phyloP scores from a whole-genome alignment of 2,329 filamentous ascomycete species.

The Xylaria sp. region DNA sequence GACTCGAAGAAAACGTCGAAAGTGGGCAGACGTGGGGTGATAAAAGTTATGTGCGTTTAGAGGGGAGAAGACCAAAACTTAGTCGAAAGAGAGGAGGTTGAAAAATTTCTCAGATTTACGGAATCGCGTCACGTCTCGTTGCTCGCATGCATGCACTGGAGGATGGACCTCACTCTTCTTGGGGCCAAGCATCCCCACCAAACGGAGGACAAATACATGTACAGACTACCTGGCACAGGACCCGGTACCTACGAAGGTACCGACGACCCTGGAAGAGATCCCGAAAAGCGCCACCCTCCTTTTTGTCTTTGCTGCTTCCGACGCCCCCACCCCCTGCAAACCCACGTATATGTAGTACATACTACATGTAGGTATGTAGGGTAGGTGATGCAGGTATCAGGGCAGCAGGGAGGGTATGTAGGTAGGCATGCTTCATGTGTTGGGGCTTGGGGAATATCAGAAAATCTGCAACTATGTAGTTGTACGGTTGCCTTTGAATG shows the following conservation, averaged over 20 bases:
- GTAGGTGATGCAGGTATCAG: too few species aligned
- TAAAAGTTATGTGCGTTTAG: not conserved
- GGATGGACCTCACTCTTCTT: not conserved
- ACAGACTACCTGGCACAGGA: too few species aligned
- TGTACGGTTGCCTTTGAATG: too few species aligned
- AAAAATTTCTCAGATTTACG: not conserved
- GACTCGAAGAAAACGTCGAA: not conserved
- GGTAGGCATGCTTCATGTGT: too few species aligned
- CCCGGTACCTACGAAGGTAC: not conserved
- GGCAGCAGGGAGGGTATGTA: too few species aligned
- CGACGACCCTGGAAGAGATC: not conserved
- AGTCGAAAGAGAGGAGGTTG: not conserved
- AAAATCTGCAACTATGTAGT: too few species aligned
- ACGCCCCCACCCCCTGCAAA: not conserved
- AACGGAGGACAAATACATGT: too few species aligned
- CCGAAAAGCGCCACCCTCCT: not conserved
- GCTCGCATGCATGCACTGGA: not conserved
- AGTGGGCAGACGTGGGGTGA: too few species aligned
- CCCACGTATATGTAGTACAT: too few species aligned
- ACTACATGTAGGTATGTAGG: not conserved
- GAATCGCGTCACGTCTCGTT: not conserved
- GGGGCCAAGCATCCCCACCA: too few species aligned
- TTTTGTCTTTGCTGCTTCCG: not conserved
- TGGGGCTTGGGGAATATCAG: too few species aligned
- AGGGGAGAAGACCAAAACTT: not conserved